Conservation (phyloP, 2,329 filamentous ascomycete species). For the Aureobasidium musti region DNA sequence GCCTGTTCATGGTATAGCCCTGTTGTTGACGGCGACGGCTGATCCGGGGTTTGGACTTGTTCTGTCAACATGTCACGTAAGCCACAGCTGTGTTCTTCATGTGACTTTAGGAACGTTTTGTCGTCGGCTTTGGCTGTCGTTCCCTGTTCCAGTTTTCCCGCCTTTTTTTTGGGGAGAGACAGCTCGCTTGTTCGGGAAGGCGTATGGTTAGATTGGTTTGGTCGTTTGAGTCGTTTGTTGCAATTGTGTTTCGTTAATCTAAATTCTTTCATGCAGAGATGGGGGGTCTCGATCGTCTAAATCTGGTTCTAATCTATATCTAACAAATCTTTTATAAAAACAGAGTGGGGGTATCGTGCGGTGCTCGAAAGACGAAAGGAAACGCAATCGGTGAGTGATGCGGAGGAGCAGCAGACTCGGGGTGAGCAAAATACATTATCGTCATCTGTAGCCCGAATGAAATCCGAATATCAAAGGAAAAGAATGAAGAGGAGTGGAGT, state of each 20-base stretch:
- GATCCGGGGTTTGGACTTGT: not conserved
- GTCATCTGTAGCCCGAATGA: not conserved
- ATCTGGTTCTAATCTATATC: conserved; percentile 10
- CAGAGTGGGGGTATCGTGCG: conserved; percentile 9
- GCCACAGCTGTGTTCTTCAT: not conserved
- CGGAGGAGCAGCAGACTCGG: not conserved
- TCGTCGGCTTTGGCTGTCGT: not conserved
- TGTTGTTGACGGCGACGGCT: not conserved
- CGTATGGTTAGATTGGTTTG: not conserved
- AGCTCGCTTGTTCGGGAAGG: not conserved
- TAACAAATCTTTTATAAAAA: not conserved
- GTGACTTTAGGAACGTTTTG: not conserved
- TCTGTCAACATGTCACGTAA: not conserved
- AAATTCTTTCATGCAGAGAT: not conserved
- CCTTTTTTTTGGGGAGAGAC: not conserved
- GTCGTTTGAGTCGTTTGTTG: not conserved
- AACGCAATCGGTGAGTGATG: not conserved
- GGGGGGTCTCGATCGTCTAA: not conserved
- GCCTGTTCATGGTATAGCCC: not conserved
- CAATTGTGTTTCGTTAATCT: not conserved
- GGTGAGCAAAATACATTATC: conserved; percentile 5
- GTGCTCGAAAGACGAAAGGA: not conserved
- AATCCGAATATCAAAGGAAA: not conserved
- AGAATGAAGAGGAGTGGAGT: not conserved
- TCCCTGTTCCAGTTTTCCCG: not conserved